Evolutionary conservation across 768 basidiomycete genomes (phyloP).

Genomic region (Cyclocybe aegerita): DNA sequence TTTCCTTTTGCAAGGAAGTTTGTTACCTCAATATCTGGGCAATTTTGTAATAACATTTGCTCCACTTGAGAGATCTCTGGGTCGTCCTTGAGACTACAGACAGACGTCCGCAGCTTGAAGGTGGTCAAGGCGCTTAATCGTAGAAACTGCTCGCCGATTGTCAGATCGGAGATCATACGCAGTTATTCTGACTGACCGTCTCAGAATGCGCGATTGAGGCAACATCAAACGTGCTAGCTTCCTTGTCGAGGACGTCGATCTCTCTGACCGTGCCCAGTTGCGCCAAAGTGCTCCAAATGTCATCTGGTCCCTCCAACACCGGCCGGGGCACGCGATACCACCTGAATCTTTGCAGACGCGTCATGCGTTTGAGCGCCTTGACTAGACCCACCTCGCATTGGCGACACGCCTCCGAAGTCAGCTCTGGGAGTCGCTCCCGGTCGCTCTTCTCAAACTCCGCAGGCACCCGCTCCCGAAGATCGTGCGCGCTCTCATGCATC

Average conservation of each 20-base stretch:
- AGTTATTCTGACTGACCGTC: neutral
- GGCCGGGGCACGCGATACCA: slow-evolving; percentile 8
- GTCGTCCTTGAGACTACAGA: too few species aligned
- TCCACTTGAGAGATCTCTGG: too few species aligned
- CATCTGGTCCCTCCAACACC: neutral
- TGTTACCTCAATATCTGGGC: too few species aligned
- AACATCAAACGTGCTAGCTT: neutral
- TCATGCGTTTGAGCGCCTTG: slow-evolving; percentile 1
- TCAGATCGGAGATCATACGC: neutral
- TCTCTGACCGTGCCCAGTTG: slow-evolving; percentile 3
- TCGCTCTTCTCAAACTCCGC: neutral
- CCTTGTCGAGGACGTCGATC: slow-evolving; percentile 5
- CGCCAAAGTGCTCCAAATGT: slow-evolving; percentile 5
- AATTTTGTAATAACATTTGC: too few species aligned
- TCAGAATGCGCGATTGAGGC: neutral
- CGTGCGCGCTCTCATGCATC: neutral
- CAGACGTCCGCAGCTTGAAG: too few species aligned
- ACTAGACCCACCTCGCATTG: neutral
- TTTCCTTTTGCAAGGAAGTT: too few species aligned
- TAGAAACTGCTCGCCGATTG: too few species aligned
- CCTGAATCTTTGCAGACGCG: neutral
- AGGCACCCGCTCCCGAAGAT: slow-evolving; percentile 6
- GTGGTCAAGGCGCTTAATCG: too few species aligned
- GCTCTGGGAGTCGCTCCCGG: neutral
- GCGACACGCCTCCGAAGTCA: neutral